Conservation (phyloP, 345 rosid genomes). For the Eutrema heterophyllum region DNA sequence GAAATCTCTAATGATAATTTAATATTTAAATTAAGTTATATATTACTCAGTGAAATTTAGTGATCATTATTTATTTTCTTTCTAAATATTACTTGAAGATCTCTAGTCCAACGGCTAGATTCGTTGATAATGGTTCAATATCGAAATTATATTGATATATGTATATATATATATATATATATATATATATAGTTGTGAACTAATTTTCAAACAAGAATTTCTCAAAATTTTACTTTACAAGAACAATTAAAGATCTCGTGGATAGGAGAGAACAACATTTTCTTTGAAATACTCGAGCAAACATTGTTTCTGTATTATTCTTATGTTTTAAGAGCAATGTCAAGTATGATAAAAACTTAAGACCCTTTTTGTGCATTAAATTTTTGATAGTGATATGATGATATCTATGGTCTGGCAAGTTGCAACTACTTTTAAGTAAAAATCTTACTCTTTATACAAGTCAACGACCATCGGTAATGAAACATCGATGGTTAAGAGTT, state of each 20-base stretch:
- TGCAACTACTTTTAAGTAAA: neutral
- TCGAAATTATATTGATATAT: too few species aligned
- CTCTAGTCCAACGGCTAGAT: too few species aligned
- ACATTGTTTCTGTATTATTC: neutral
- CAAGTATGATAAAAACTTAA: neutral
- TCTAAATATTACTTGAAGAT: too few species aligned
- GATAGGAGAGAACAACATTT: neutral
- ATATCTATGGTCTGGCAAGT: neutral
- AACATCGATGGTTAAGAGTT: neutral
- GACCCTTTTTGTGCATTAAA: neutral
- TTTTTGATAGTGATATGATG: neutral
- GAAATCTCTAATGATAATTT: too few species aligned
- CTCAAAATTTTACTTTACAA: neutral
- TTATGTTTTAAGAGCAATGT: neutral
- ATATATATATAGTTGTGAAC: neutral
- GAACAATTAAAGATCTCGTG: neutral
- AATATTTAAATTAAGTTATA: too few species aligned
- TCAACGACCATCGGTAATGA: conserved; percentile 11
- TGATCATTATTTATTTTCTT: too few species aligned
- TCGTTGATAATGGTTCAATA: too few species aligned
- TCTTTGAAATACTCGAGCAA: neutral
- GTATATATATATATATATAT: neutral
- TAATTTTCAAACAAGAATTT: neutral
- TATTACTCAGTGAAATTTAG: too few species aligned
- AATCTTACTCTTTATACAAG: conserved; percentile 1